These are phyloP conservation scores for Phytophthora quininea DNA, from an alignment of 352 stramenopile species.

Conservation along the genomic window DNA sequence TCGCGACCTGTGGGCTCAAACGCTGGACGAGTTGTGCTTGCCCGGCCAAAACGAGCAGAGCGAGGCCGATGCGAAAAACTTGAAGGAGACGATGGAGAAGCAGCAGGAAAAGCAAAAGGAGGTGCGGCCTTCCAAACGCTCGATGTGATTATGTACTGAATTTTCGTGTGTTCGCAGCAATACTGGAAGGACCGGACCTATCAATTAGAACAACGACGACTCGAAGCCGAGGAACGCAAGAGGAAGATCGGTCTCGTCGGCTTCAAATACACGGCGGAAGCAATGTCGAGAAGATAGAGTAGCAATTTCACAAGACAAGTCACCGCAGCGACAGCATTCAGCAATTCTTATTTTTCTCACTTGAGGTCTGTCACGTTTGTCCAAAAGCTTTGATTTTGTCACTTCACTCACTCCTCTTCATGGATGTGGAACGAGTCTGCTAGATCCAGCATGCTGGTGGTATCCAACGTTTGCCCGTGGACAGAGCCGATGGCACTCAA, in stretches of 20 bases:
- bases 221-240: conserved; percentile 77
- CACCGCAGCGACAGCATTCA: background rate
- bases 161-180: conserved; percentile 29
- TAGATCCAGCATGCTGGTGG: conserved; percentile 72
- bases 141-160: background rate
- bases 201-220: conserved; percentile 62
- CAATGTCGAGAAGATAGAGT: conserved; percentile 42
- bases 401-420: conserved; percentile 12
- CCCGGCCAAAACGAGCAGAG: conserved; percentile 26
- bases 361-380: background rate
- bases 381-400: background rate
- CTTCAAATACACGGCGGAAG: conserved; percentile 76
- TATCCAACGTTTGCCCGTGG: conserved; percentile 62
- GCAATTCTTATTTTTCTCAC: background rate
- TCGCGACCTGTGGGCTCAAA: conserved; percentile 74
- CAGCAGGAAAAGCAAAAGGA: conserved; percentile 71
- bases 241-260: conserved; percentile 71
- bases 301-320: background rate
- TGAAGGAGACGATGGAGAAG: conserved; percentile 59
- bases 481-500: conserved; percentile 81
- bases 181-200: conserved; percentile 77
- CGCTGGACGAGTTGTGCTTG: conserved; percentile 63
- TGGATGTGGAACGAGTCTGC: conserved; percentile 85
- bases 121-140: conserved; percentile 16
- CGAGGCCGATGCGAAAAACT: conserved; percentile 40